These are phyloP conservation scores for Thalassiosira livingstoniorum DNA, from an alignment of 352 stramenopile species.

Conservation along the genomic window DNA sequence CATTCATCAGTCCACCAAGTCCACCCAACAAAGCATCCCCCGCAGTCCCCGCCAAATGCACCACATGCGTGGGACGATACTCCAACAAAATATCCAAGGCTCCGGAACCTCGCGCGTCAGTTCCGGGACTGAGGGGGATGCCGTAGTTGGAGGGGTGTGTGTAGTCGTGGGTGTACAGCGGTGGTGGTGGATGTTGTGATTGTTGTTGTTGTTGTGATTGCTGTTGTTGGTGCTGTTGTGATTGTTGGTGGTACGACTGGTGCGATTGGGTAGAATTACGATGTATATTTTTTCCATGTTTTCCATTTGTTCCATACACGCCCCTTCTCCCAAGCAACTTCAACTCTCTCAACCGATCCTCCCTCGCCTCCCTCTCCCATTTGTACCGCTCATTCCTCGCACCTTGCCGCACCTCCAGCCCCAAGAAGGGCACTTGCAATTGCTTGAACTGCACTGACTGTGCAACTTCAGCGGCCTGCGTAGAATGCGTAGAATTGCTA, in stretches of 20 bases:
- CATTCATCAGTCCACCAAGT: no score
- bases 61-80: constrained; percentile 78
- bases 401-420: constrained; percentile 53
- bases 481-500: no score
- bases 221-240: no score
- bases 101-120: constrained; percentile 38
- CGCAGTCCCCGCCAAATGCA: constrained; percentile 69
- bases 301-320: no score
- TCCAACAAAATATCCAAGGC: constrained; percentile 56
- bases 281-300: not conserved
- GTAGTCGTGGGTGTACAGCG: not conserved
- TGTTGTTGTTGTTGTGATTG: no score
- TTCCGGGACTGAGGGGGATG: constrained; percentile 31
- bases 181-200: not conserved
- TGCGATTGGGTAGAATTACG: no score
- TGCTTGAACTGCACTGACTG: constrained; percentile 59
- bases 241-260: no score
- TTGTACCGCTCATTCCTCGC: constrained; percentile 10
- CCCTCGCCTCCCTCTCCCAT: constrained; percentile 7
- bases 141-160: constrained; percentile 25
- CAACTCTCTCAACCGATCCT: constrained; percentile 6
- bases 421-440: constrained; percentile 67
- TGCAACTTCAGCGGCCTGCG: no score
- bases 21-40: constrained; percentile 51
- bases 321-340: no score